These are phyloP conservation scores for Penicillium capsulatum DNA, from an alignment of 2,329 filamentous ascomycete genomes.

Conservation along the genomic window DNA sequence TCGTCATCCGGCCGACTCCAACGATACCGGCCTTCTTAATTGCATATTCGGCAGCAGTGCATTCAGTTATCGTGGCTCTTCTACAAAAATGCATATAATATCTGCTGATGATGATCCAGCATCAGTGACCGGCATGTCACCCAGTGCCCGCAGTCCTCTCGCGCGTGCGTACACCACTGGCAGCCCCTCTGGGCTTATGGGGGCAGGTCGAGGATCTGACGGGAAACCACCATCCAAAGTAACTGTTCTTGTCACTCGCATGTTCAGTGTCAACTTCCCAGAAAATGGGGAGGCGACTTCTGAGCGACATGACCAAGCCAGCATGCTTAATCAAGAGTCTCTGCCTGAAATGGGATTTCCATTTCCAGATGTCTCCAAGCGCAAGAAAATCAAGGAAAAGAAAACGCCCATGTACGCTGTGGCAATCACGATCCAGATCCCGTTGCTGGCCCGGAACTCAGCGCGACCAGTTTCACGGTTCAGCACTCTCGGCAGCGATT, in stretches of 20 bases:
- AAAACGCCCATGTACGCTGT: slow-evolving; percentile 59
- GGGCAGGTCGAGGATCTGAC: slow-evolving; percentile 24
- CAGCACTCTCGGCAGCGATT: slow-evolving; percentile 32
- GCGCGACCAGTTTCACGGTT: slow-evolving; percentile 36
- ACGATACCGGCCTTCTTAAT: slow-evolving; percentile 51
- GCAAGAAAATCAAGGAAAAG: slow-evolving; percentile 48
- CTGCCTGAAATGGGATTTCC: slow-evolving; percentile 36
- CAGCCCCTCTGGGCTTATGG: slow-evolving; percentile 28
- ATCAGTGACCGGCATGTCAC: slow-evolving; percentile 23
- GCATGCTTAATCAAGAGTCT: slow-evolving; percentile 31
- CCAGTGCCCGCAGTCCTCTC: slow-evolving; percentile 33
- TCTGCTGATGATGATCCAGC: slow-evolving; percentile 38
- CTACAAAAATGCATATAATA: slow-evolving; percentile 59
- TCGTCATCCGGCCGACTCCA: slow-evolving; percentile 44
- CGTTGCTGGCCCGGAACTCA: slow-evolving; percentile 35
- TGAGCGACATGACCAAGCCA: slow-evolving; percentile 33
- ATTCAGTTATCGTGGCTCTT: slow-evolving; percentile 56
- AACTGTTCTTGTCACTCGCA: slow-evolving; percentile 55
- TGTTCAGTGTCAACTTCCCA: slow-evolving; percentile 55
- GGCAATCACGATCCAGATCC: slow-evolving; percentile 54
- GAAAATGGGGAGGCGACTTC: slow-evolving; percentile 40
- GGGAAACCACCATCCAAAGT: slow-evolving; percentile 44
- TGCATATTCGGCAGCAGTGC: slow-evolving; percentile 59
- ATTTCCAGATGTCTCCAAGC: slow-evolving; percentile 38
- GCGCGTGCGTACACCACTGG: slow-evolving; percentile 39